Evolutionary conservation across 2,329 filamentous ascomycete species (phyloP), one percentile per base, ranked within the genome.

Genomic region (Furcasterigmium furcatum): DNA sequence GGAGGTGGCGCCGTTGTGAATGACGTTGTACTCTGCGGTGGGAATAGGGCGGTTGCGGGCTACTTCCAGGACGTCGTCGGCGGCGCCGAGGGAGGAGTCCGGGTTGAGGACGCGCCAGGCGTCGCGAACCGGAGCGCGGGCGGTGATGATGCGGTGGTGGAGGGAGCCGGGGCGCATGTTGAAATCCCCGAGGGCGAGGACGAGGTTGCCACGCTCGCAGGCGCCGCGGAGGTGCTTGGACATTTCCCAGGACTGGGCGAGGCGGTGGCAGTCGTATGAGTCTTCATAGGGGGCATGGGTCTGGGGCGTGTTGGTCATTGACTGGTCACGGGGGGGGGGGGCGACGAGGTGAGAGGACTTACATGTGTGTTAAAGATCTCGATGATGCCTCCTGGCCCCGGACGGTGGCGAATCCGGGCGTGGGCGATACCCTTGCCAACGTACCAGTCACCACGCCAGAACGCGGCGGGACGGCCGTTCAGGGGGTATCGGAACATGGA

Each of bases 311-410:
- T 27, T 27, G 35, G 12, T 13, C 20, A 40, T n/a, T 13, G 43
- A 19, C 38, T 10, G 24, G 34, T 35, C 21, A 40, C 18, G 22
- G 36, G 45, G 24, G 16, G 35, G 41, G 14, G 32, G n/a, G n/a
- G n/a, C n/a, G n/a, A n/a, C n/a, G n/a, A n/a, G n/a, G n/a, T n/a
- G n/a, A n/a, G n/a, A n/a, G 27, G 35, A 62, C 74, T 66, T 66
- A 85, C 81, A 75, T 95, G 92, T 16, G 94, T 97, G 63, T 89
- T 92, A 62, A 97, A 96, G 2, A 97, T 89, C 59, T 96, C 90
- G 16, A 90, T 74, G 10, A 91, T 70, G 54, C 94, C 86, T 48
- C 79, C 78, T 38, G 66, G 63, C 1, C 70, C 76, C 1, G 78
- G 70, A 0, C 88, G 88, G 54, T 87, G 85, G 4, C 87, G 75